Conservation (phyloP, 768 basidiomycete species). For the Leucocoprinus birnbaumii region DNA sequence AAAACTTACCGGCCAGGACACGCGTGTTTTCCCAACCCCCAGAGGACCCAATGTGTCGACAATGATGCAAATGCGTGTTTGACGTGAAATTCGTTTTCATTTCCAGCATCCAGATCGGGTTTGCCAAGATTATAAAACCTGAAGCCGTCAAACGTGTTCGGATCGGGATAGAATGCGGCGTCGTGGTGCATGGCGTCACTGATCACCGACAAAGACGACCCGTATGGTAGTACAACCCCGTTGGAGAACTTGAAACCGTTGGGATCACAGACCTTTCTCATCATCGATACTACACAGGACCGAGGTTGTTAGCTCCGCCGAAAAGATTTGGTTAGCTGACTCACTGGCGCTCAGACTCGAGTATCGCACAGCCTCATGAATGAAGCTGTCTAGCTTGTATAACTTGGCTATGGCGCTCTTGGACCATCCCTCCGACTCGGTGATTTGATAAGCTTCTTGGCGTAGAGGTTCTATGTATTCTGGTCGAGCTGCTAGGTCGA, state of each 20-base stretch:
- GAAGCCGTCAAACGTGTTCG: background rate
- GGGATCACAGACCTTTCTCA: constrained; percentile 25
- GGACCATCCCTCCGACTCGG: constrained; percentile 28
- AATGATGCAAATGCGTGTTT: constrained; percentile 8
- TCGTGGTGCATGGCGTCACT: constrained; percentile 12
- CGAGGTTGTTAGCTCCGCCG: background rate
- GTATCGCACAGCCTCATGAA: constrained; percentile 28
- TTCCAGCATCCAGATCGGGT: background rate
- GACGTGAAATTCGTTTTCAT: background rate
- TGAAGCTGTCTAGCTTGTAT: constrained; percentile 40
- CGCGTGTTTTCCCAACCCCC: constrained; percentile 3
- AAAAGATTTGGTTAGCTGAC: constrained; percentile 1
- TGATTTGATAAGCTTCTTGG: constrained; percentile 34
- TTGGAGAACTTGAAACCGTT: constrained; percentile 42
- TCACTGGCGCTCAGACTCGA: constrained; percentile 4
- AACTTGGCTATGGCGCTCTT: constrained; percentile 32
- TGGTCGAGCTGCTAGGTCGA: constrained; percentile 30
- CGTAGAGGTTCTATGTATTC: constrained; percentile 30
- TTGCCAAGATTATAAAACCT: constrained; percentile 10
- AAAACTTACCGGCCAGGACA: constrained; percentile 12
- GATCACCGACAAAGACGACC: constrained; percentile 15
- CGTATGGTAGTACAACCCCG: constrained; percentile 23
- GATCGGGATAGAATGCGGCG: background rate
- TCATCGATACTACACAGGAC: constrained; percentile 24
- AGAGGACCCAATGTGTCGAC: background rate